Evolutionary conservation across 495 filamentous ascomycete species (phyloP), one percentile per base, ranked within the genome.

Genomic region (Evernia prunastri): DNA sequence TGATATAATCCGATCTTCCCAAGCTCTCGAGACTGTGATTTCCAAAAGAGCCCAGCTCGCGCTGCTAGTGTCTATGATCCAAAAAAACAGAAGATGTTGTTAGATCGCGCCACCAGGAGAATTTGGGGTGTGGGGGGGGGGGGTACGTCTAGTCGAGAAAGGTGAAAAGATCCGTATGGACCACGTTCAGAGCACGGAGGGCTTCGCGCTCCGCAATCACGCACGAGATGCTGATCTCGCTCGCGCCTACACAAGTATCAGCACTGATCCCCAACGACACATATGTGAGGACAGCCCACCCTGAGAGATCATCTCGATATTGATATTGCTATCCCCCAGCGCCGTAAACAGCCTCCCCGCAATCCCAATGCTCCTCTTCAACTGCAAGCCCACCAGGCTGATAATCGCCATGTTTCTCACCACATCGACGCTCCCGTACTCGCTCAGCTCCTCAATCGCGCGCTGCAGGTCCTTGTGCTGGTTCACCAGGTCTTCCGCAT

Each of bases 201-300:
- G 92, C 92, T 66, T 96, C 90, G 69, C 88, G 81, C 69, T 90
- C 90, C 69, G 94, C 90, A 69, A 98, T 95, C 11, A 98, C 94
- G 74, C 94, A 97, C 18, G 90, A 94, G 60, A 98, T 98, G 74
- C 96, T 97, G 77, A 98, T 98, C 79, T 98, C 94, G 70, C 92
- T 96, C 51, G 92, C 91, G 63, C 93, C 94, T 96, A 76, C 23
- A 67, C 47, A 54, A 58, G 56, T 4, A 27, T 61, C 20, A 43
- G 33, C 33, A 40, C 61, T n/a, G 33, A 17, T 20, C 31, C 35
- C 10, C 17, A 36, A n/a, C 9, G 36, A 13, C 11, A n/a, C 17
- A 8, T 35, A 18, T 18, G 27, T 18, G 49, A 57, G 23, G 1
- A 45, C 23, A 31, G 35, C 27, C 23, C 43, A 63, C 67, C 67